phyloP scores from a whole-genome alignment of 2,329 filamentous ascomycete species.

The Phyllachora maydis region DNA sequence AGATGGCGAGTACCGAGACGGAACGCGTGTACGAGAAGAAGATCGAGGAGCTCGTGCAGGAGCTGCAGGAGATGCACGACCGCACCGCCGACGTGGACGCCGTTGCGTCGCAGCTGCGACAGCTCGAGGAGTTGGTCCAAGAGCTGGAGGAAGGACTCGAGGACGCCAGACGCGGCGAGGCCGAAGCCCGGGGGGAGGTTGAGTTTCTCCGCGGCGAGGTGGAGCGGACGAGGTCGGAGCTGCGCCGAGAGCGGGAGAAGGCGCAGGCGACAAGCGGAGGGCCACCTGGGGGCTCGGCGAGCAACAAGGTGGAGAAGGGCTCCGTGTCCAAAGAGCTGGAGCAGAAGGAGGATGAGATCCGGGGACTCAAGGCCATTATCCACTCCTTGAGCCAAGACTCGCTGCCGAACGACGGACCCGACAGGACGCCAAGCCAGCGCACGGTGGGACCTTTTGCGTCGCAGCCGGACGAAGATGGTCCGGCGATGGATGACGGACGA shows the following conservation, averaged over 20 bases:
- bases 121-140: conserved; percentile 87
- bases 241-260: conserved; percentile 76
- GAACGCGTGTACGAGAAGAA: conserved; percentile 90
- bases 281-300: neutral
- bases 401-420: conserved; percentile 18
- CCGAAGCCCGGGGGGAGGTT: conserved; percentile 85
- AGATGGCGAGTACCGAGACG: conserved; percentile 88
- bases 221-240: conserved; percentile 71
- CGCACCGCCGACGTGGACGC: conserved; percentile 77
- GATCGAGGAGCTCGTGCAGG: conserved; percentile 67
- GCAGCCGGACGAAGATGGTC: conserved; percentile 26
- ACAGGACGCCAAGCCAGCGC: conserved; percentile 13
- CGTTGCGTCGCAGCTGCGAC: conserved; percentile 79
- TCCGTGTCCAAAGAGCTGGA: conserved; percentile 56
- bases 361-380: conserved; percentile 92
- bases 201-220: conserved; percentile 92
- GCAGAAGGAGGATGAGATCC: conserved; percentile 92
- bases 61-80: conserved; percentile 66
- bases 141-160: conserved; percentile 93
- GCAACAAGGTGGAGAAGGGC: conserved; percentile 10
- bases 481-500: conserved; percentile 33
- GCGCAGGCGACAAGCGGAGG: conserved; percentile 38
- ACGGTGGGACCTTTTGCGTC: conserved; percentile 15
- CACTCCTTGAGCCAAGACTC: conserved; percentile 76
- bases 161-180: conserved; percentile 82